These are phyloP conservation scores for Xylariaceae sp. DNA, from an alignment of 2,329 filamentous ascomycete genomes.

Conservation along the genomic window DNA sequence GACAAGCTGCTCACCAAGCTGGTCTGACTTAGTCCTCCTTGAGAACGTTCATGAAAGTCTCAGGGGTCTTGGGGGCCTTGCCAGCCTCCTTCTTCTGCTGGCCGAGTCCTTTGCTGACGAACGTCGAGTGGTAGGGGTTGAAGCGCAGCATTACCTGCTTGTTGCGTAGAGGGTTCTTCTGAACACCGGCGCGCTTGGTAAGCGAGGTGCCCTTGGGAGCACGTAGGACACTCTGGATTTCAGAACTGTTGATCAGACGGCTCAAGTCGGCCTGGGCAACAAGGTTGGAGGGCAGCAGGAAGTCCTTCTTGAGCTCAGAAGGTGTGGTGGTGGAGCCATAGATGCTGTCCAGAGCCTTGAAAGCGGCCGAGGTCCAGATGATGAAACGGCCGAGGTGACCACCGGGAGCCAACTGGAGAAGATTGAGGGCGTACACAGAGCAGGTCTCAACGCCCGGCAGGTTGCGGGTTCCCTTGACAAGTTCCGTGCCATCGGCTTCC, in stretches of 20 bases:
- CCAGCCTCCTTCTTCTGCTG: conserved; percentile 57
- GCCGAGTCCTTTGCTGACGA: conserved; percentile 79
- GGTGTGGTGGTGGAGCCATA: conserved; percentile 90
- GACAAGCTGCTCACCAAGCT: conserved; percentile 35
- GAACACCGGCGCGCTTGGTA: conserved; percentile 84
- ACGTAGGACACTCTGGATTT: conserved; percentile 93
- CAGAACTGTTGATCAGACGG: conserved; percentile 98
- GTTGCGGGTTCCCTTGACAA: conserved; percentile 96
- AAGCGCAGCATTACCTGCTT: conserved; percentile 97
- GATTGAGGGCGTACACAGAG: conserved; percentile 90
- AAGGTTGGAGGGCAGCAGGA: conserved; percentile 87
- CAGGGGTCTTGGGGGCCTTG: conserved; percentile 48
- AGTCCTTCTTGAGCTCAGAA: conserved; percentile 96
- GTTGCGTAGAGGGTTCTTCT: conserved; percentile 99
- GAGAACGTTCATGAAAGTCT: conserved; percentile 29
- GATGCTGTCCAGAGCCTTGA: conserved; percentile 93
- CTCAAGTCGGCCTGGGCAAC: conserved; percentile 91
- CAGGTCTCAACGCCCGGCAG: conserved; percentile 96
- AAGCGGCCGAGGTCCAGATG: conserved; percentile 96
- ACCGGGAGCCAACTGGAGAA: conserved; percentile 97
- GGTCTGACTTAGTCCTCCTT: conserved; percentile 30
- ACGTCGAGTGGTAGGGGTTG: conserved; percentile 94
- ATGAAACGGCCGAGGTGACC: conserved; percentile 98
- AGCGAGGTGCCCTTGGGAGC: conserved; percentile 83
- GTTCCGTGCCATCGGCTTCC: conserved; percentile 88